Conservation (phyloP, 768 basidiomycete genomes). For the Porpolomopsis calyptriformis region DNA sequence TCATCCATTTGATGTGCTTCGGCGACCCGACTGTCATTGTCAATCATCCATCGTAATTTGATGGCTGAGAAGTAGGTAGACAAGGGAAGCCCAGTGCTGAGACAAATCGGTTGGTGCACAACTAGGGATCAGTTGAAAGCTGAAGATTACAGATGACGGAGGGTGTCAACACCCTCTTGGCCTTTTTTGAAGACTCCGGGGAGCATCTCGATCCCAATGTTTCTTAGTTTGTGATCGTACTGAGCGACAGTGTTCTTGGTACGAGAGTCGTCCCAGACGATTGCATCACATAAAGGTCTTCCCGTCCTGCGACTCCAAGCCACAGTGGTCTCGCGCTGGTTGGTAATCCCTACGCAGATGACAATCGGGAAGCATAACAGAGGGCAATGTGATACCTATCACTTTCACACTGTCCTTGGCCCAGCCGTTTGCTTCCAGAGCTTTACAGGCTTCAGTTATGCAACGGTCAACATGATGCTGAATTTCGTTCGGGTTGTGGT, state of each 20-base stretch:
- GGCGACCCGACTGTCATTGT: slow-evolving; percentile 66
- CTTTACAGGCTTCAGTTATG: slow-evolving; percentile 59
- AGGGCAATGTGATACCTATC: slow-evolving; percentile 50
- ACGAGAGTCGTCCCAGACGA: slow-evolving; percentile 96
- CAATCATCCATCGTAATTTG: slow-evolving; percentile 95
- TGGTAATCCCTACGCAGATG: slow-evolving; percentile 63
- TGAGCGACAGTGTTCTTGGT: slow-evolving; percentile 80
- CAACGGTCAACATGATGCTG: slow-evolving; percentile 63
- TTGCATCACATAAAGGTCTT: slow-evolving; percentile 75
- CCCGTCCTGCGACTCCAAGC: slow-evolving; percentile 89
- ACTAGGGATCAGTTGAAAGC: slow-evolving; percentile 9
- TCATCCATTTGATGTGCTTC: slow-evolving; percentile 73
- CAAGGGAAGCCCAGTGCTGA: slow-evolving; percentile 82
- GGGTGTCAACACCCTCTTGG: slow-evolving; percentile 49
- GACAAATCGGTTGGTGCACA: slow-evolving; percentile 4
- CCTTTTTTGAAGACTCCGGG: slow-evolving; percentile 62
- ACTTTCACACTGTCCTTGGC: slow-evolving; percentile 74
- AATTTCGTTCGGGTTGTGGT: slow-evolving; percentile 83
- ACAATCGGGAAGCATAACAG: too few relatives aligned
- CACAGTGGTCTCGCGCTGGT: slow-evolving; percentile 93
- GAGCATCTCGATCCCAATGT: slow-evolving; percentile 64
- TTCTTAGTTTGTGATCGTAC: slow-evolving; percentile 59
- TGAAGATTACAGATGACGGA: slow-evolving; percentile 50
- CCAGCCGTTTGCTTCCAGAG: slow-evolving; percentile 70
- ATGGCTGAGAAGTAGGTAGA: slow-evolving; percentile 98